These are phyloP conservation scores for Lachancea sp. DNA, from an alignment of 805 yeast genomes.

Conservation along the genomic window DNA sequence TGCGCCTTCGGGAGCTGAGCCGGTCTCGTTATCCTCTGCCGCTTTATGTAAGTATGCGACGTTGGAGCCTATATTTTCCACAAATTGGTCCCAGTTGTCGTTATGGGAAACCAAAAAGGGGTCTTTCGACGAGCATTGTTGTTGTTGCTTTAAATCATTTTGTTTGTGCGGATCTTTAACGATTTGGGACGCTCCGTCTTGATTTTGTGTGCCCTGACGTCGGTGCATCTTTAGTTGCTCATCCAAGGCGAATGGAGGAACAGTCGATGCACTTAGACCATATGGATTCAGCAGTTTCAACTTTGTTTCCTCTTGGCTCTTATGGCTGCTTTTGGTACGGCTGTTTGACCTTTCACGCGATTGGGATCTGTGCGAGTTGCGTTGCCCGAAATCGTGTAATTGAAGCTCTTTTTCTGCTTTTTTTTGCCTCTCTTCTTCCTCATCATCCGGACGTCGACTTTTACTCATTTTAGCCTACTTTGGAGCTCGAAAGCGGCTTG, in stretches of 20 bases:
- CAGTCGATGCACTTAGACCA: conserved; percentile 37
- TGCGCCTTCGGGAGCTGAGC: not conserved
- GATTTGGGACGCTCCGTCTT: not conserved
- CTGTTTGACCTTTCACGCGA: conserved; percentile 1
- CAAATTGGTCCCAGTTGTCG: conserved; percentile 46
- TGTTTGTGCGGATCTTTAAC: not conserved
- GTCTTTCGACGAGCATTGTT: conserved; percentile 21
- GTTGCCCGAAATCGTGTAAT: not conserved
- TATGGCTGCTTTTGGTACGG: not conserved
- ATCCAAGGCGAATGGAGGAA: conserved; percentile 64
- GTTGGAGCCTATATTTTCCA: conserved; percentile 32
- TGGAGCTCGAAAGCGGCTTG: not conserved
- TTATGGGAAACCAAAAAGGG: conserved; percentile 35
- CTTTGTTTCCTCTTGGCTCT: not conserved
- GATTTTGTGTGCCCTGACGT: conserved; percentile 13
- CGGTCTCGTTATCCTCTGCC: conserved; percentile 6
- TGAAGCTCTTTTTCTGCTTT: not conserved
- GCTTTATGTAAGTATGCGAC: conserved; percentile 19
- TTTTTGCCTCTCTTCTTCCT: not conserved
- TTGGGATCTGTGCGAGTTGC: not conserved
- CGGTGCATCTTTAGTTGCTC: conserved; percentile 26
- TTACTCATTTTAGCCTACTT: not conserved
- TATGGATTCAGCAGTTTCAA: conserved; percentile 25
- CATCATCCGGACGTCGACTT: not conserved
- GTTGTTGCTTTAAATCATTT: conserved; percentile 20